A percentile compares a stretch with the other conserved stretches of the same genome.
Evolutionary conservation across 2,329 filamentous ascomycete species (phyloP).

Genomic region (Zymoseptoria brevis): DNA sequence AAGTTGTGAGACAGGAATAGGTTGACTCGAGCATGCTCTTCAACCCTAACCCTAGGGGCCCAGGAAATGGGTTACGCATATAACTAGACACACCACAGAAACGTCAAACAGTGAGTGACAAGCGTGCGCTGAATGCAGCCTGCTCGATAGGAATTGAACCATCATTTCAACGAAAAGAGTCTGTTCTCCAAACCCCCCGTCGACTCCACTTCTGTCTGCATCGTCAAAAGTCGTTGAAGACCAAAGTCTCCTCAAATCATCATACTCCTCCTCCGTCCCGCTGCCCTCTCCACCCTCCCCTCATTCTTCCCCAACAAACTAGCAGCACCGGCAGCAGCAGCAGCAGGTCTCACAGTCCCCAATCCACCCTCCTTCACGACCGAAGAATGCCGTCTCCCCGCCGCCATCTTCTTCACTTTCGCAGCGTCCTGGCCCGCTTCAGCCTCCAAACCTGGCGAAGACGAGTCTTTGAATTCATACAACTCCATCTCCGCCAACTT

Average conservation of each 20-base stretch:
- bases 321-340: neutral
- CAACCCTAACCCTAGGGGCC: neutral
- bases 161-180: neutral
- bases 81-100: neutral
- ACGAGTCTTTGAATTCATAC: conserved; percentile 29
- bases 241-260: conserved; percentile 19
- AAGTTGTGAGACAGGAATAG: too few species aligned
- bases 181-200: neutral
- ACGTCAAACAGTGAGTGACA: too few species aligned
- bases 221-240: neutral
- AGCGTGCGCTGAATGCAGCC: neutral
- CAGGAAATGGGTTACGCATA: too few species aligned
- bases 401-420: conserved; percentile 4
- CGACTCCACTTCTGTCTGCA: too few species aligned
- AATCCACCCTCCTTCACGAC: neutral
- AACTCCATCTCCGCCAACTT: conserved; percentile 26
- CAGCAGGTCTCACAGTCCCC: neutral
- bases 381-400: conserved; percentile 1
- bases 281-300: conserved; percentile 25
- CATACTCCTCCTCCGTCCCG: conserved; percentile 31
- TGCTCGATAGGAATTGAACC: neutral
- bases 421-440: neutral
- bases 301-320: neutral
- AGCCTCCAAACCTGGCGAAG: conserved; percentile 14
- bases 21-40: neutral